A percentile compares a stretch with the other conserved stretches of the same genome.
Evolutionary conservation across 2,329 filamentous ascomycete species (phyloP).

Genomic region (Aureobasidium sp.): DNA sequence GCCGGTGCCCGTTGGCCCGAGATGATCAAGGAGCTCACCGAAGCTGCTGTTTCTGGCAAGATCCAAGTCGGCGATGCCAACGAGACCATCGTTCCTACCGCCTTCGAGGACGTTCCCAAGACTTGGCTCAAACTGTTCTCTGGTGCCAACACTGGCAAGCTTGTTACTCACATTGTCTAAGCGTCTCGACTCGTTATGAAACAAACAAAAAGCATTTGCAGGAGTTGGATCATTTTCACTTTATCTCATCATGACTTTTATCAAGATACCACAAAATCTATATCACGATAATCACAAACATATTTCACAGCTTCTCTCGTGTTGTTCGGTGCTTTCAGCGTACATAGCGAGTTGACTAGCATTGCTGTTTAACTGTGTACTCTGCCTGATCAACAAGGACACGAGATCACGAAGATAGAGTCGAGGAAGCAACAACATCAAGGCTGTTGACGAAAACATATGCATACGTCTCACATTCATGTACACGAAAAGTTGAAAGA

Average conservation of each 20-base stretch:
- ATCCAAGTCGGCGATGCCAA: slow-evolving; percentile 35
- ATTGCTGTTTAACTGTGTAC: no score
- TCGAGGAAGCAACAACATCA: no score
- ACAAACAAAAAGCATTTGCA: neutral
- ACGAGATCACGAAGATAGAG: no score
- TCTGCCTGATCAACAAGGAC: neutral
- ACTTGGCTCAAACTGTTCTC: slow-evolving; percentile 42
- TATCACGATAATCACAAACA: neutral
- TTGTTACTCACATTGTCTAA: slow-evolving; percentile 31
- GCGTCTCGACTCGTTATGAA: neutral
- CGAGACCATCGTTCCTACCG: slow-evolving; percentile 37
- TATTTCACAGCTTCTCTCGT: neutral
- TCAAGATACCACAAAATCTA: neutral
- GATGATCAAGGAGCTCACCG: slow-evolving; percentile 17
- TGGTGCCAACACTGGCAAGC: slow-evolving; percentile 40
- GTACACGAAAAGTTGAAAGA: neutral
- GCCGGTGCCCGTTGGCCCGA: slow-evolving; percentile 11
- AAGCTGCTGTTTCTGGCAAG: slow-evolving; percentile 36
- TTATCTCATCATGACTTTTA: neutral
- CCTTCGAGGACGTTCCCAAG: slow-evolving; percentile 41
- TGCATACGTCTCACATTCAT: neutral
- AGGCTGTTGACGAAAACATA: no score
- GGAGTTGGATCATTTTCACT: neutral
- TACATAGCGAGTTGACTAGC: no score
- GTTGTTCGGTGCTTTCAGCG: no score